Conservation (phyloP, 306 rosid species). For the Prunus salicina region DNA sequence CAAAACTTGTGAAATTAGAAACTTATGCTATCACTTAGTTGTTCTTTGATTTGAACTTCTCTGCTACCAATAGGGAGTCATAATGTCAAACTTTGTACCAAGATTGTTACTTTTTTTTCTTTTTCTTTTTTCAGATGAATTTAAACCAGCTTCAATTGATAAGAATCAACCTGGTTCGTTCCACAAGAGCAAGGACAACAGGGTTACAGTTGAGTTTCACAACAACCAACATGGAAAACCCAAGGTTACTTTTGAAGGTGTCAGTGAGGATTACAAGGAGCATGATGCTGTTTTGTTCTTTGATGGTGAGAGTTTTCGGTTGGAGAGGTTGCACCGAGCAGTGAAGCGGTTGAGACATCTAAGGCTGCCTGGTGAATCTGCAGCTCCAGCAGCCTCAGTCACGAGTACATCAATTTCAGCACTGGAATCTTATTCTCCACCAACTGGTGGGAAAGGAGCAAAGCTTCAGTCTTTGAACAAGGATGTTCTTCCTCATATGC, state of each 20-base stretch:
- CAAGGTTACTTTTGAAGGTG: slow-evolving; percentile 18
- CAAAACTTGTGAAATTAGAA: not conserved
- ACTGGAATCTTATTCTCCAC: slow-evolving; percentile 13
- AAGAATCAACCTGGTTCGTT: slow-evolving; percentile 14
- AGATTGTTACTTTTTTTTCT: not conserved
- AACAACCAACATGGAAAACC: slow-evolving; percentile 22
- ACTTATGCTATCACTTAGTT: not conserved
- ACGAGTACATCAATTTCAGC: slow-evolving; percentile 4
- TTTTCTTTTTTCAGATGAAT: slow-evolving; percentile 7
- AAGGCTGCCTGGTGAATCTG: slow-evolving; percentile 22
- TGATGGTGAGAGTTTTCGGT: slow-evolving; percentile 15
- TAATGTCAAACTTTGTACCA: not conserved
- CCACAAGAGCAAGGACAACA: slow-evolving; percentile 22
- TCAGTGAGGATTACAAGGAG: slow-evolving; percentile 17
- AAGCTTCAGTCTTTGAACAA: slow-evolving; percentile 8
- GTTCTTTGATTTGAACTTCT: not conserved
- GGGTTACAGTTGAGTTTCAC: slow-evolving; percentile 20
- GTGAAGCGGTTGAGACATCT: slow-evolving; percentile 26
- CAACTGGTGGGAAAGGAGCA: slow-evolving; percentile 5
- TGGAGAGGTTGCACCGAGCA: slow-evolving; percentile 23
- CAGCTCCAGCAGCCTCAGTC: slow-evolving; percentile 1
- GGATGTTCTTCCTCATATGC: slow-evolving; percentile 7
- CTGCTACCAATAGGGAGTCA: not conserved
- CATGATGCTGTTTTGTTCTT: slow-evolving; percentile 20
- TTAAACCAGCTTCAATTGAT: slow-evolving; percentile 24